A percentile compares a stretch with the other conserved stretches of the same genome.
Conservation (phyloP, 495 filamentous ascomycete genomes). For the Pseudoneurospora amorphoporcata region DNA sequence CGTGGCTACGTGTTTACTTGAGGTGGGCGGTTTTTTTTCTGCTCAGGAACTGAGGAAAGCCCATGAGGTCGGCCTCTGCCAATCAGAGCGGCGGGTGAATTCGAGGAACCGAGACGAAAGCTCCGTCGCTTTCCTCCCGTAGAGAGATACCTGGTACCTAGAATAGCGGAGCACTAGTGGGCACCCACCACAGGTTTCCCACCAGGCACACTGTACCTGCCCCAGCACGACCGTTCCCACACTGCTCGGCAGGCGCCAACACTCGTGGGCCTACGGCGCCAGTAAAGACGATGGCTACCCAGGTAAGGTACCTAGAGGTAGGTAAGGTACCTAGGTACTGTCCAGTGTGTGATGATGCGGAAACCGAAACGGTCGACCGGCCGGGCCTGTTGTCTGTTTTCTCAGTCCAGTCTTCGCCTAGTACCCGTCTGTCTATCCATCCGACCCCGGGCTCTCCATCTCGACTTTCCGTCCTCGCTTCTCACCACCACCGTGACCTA, state of each 20-base stretch:
- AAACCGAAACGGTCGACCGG: constrained; percentile 16
- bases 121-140: background rate
- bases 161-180: background rate
- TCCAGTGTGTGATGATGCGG: background rate
- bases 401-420: background rate
- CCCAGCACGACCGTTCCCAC: background rate
- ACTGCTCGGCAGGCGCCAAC: background rate
- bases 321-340: background rate
- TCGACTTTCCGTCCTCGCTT: constrained; percentile 27
- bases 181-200: background rate
- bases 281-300: background rate
- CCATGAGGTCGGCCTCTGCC: background rate
- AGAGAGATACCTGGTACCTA: background rate
- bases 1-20: background rate
- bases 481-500: constrained; percentile 31
- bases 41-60: background rate
- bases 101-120: background rate
- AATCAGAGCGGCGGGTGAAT: background rate
- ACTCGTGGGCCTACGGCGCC: background rate
- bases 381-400: constrained; percentile 14
- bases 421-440: constrained; percentile 1
- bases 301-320: background rate
- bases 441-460: constrained; percentile 2
- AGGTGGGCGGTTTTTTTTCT: background rate
- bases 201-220: constrained; percentile 7